Evolutionary conservation across 106 monocot species (phyloP), one percentile per base, ranked within the genome.

Genomic region (Apostasia ramifera): DNA sequence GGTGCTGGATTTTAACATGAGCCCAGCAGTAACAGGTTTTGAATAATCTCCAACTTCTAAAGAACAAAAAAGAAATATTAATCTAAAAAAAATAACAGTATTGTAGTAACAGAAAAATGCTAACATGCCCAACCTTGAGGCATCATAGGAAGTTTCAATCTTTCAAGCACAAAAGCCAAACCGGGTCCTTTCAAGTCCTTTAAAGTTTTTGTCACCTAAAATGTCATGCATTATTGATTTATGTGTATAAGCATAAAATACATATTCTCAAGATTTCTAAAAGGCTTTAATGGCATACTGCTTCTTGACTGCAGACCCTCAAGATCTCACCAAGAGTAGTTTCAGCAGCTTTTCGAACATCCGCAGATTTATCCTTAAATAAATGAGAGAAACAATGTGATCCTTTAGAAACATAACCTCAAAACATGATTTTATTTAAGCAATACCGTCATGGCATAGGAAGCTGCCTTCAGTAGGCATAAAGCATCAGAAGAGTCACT

Each of bases 331-430:
- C 73, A 57, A 98, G 57, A 60, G 77, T 79, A 55, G 74, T 73
- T 78, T 98, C 98, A 63, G 98, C 98, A 75, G 90, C 82, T 77
- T 98, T 98, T 48, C 98, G 84, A 76, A 98, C 90, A 57, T 98
- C 98, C 12, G 71, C 93, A 53, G 93, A 93, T 79, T 98, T 98
- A 80, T 98, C 98, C 98, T 98, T 3, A 56, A 41, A 67, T 57
- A 37, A 63, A 67, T 13, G 53, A 66, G 7, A 65, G 12, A 0
- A 50, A 10, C 41, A 26, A 37, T 61, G 58, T n/a, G 60, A 47
- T 6, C 47, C 55, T 3, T 44, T 11, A 47, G 38, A 40, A 73
- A 73, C 11, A 8, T 42, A 43, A 4, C 9, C 56, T 47, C 15
- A 67, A 74, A 38, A 37, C n/a, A 40, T 37, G 42, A 67, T 11